These are phyloP conservation scores for Cladophialophora immunda DNA, from an alignment of 2,329 filamentous ascomycete genomes.

Conservation along the genomic window DNA sequence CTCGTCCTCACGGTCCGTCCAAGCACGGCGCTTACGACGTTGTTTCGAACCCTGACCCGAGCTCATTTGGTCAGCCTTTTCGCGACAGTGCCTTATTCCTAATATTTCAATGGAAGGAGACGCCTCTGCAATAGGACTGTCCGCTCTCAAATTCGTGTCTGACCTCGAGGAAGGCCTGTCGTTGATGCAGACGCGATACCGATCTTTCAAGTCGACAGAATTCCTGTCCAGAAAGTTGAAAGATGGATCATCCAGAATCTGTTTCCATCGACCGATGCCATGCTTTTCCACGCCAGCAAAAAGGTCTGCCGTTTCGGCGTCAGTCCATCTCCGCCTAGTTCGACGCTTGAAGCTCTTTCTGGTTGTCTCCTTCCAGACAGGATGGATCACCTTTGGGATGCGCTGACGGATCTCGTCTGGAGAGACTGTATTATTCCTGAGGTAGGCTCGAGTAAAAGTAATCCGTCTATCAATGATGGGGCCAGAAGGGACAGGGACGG, in stretches of 20 bases:
- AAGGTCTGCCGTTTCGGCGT: slow-evolving; percentile 67
- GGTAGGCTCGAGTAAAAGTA: not conserved
- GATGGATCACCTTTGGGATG: slow-evolving; percentile 37
- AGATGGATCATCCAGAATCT: slow-evolving; percentile 65
- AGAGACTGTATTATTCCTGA: not conserved
- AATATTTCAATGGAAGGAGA: slow-evolving; percentile 22
- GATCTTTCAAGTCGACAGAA: slow-evolving; percentile 71
- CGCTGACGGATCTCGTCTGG: slow-evolving; percentile 19
- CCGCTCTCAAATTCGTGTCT: slow-evolving; percentile 15
- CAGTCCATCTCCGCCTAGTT: slow-evolving; percentile 64
- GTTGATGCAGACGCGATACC: slow-evolving; percentile 65
- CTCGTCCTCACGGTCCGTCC: slow-evolving; percentile 65
- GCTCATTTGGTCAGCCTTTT: slow-evolving; percentile 5
- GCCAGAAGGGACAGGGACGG: not conserved
- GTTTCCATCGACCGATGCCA: slow-evolving; percentile 72
- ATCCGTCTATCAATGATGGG: not conserved
- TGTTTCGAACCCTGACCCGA: slow-evolving; percentile 51
- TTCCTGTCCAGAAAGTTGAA: slow-evolving; percentile 64
- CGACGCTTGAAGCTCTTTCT: slow-evolving; percentile 50
- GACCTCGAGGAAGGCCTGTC: slow-evolving; percentile 50
- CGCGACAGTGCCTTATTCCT: slow-evolving; percentile 7
- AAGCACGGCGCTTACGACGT: slow-evolving; percentile 63
- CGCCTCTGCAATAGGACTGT: slow-evolving; percentile 19
- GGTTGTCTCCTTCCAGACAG: slow-evolving; percentile 45
- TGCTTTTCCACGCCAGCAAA: slow-evolving; percentile 67